Evolutionary conservation across 495 filamentous ascomycete species (phyloP), one percentile per base, ranked within the genome.

Genomic region (Penicillium paradoxum): DNA sequence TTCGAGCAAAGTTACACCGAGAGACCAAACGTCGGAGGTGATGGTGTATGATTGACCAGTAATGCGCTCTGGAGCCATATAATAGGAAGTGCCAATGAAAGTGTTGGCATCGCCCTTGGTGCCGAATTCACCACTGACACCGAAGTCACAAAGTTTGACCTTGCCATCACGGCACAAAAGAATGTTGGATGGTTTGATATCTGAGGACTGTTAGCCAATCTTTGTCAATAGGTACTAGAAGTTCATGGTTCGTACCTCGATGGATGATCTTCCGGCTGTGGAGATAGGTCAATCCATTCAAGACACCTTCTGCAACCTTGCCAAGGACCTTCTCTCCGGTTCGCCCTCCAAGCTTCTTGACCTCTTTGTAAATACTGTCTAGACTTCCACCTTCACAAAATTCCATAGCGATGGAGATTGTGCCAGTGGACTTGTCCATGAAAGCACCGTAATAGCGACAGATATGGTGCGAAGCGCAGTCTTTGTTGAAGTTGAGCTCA

Each of bases 101-200:
- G 93, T 98, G 71, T 97, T 97, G 54, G 93, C 93, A 65, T 97
- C 95, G 27, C 93, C 93, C 67, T 97, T 97, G 47, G 93, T 97
- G 55, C 93, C 93, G 68, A 96, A 96, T 73, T 97, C 95, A 53
- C 93, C 93, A 48, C 87, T 91, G 50, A 98, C 93, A 59, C 93
- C 93, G 60, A 98, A 98, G 71, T 98, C 93, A 73, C 93, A 98
- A 8, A 98, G 83, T 73, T 97, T 97, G 45, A 97, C 93, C 59
- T 95, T 87, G 27, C 93, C 93, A 58, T 89, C 84, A 37, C 91
- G 87, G 65, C 90, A 95, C 15, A 98, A 78, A 8, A 98, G 84
- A 55, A 98, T 96, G 68, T 98, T 98, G 52, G 89, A 95, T 4
- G 93, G 93, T 70, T 98, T 98, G 78, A 98, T 97, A 68, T 98